Base-by-base conservation (phyloP, 176 grass and related monocot genomes). In the Olyra latifolia region DNA sequence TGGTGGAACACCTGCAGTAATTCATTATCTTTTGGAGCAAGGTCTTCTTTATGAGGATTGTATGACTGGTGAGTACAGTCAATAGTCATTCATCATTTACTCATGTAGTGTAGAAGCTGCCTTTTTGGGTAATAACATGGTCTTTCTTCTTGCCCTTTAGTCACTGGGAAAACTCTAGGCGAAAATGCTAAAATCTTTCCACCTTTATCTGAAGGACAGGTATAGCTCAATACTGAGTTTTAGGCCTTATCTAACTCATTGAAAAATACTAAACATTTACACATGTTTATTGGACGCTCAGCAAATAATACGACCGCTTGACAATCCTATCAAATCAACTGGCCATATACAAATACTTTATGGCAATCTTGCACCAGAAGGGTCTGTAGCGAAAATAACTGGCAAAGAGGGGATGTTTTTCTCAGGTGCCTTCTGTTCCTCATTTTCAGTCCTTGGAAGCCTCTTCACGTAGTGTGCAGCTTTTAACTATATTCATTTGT, bases 341-440 rank as follows among this genome's bases (percentile, higher is more conserved):
- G 95, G 95, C n/a, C 95, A 98, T 68, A 91, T 98, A 78, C 95
- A 98, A 83, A 93, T 98, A 92, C 95, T 98, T 80, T 98, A 93
- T 77, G 95, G 95, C 11, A 98, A 98, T 83, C 83, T 98, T 91
- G 95, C 95, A 80, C 92, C 95, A 46, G 95, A 95, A 66, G 95
- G 95, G 73, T 98, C 95, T 66, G 95, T 98, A 35, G 95, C 95
- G 76, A 98, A 98, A 93, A 98, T 98, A 76, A 98, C 95, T 52
- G 95, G 95, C 77, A 98, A 98, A 93, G 95, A 98, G 85, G 95
- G 95, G 44, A 40, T 98, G 47, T 98, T 91, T 83, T 98, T 98
- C 86, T 95, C 92, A 80, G 95, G 95, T 89, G 38, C 13, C 82
- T 87, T 71, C 86, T 49, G n/a, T 53, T 80, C 6, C 62, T 80